Base-by-base conservation (phyloP, 1,284 basidiomycete genomes). In the Phylloboletellus chloephorus region DNA sequence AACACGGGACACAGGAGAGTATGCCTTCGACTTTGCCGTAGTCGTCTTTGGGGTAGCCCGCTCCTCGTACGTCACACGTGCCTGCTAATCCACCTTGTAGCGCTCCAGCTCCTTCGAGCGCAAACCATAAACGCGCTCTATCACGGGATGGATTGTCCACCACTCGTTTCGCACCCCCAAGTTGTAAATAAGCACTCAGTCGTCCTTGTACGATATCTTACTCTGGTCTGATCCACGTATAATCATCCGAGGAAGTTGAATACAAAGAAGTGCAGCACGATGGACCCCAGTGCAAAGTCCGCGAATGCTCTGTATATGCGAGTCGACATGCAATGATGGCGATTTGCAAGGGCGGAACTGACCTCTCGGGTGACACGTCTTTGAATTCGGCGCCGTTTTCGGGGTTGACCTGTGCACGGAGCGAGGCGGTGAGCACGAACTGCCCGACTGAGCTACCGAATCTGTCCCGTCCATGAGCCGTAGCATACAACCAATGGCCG, bases 181-280 rank as follows among this genome's bases (percentile, higher is more conserved):
- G 11, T 29, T 21, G 15, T 9, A 35, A 15, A 21, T 12, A 32
- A 9, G 29, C 21, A 10, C 5, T 36, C 33, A n/a, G 16, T 39
- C 15, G 28, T 32, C 31, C 22, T 19, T 53, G 44, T 60, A 56
- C 10, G 34, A 23, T 45, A 48, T 43, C 17, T 43, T 28, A 34
- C 12, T 35, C 34, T 32, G 8, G 15, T 20, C 9, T 21, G 23
- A 30, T 17, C 20, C 24, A 37, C 22, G 26, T 21, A 36, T 41
- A 16, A 21, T 69, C 66, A 89, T 53, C 88, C 88, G 7, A 91
- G 74, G 76, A 97, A 98, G 69, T 97, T 98, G 76, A 86, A 97
- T 41, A 96, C 93, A 63, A 98, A 98, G 71, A 98, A 95, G 67
- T 99, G 95, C 37, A 99, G 73, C 31, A 98, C 81, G 47, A 98